phyloP scores from a whole-genome alignment of 495 filamentous ascomycete genomes.

The Ramalina peruviana region DNA sequence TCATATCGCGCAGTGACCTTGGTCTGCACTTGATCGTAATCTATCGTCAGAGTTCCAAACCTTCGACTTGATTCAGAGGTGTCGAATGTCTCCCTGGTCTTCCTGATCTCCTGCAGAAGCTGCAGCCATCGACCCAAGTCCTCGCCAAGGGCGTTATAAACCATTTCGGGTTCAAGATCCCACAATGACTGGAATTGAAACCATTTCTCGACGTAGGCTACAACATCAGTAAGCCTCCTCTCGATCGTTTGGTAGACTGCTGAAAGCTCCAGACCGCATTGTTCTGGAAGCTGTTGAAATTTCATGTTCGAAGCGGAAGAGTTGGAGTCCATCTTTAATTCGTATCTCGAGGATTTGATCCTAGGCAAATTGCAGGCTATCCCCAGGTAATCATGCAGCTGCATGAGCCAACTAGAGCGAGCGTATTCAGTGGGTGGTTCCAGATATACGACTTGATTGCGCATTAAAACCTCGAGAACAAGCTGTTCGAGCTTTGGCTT shows the following conservation, averaged over 20 bases:
- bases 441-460: conserved; percentile 89
- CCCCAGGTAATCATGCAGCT: conserved; percentile 86
- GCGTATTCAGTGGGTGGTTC: conserved; percentile 88
- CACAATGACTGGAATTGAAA: conserved; percentile 96
- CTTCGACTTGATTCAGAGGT: conserved; percentile 80
- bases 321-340: conserved; percentile 61
- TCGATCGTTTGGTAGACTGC: conserved; percentile 72
- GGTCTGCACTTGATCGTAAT: conserved; percentile 95
- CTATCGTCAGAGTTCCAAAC: conserved; percentile 86
- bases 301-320: conserved; percentile 48
- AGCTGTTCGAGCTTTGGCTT: conserved; percentile 41
- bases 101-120: conserved; percentile 85
- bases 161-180: conserved; percentile 91
- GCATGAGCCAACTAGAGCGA: conserved; percentile 81
- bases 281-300: conserved; percentile 75
- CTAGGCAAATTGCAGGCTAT: conserved; percentile 82
- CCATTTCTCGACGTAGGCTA: conserved; percentile 88
- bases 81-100: conserved; percentile 86
- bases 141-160: conserved; percentile 83
- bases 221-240: conserved; percentile 57
- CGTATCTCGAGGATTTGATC: conserved; percentile 87
- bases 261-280: conserved; percentile 61
- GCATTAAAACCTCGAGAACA: conserved; percentile 85
- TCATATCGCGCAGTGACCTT: conserved; percentile 98
- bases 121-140: conserved; percentile 87